Percentiles rank a stretch among this genome's conserved stretches.
phyloP scores from a whole-genome alignment of 352 stramenopile species.

The Pythium phragmiticola region DNA sequence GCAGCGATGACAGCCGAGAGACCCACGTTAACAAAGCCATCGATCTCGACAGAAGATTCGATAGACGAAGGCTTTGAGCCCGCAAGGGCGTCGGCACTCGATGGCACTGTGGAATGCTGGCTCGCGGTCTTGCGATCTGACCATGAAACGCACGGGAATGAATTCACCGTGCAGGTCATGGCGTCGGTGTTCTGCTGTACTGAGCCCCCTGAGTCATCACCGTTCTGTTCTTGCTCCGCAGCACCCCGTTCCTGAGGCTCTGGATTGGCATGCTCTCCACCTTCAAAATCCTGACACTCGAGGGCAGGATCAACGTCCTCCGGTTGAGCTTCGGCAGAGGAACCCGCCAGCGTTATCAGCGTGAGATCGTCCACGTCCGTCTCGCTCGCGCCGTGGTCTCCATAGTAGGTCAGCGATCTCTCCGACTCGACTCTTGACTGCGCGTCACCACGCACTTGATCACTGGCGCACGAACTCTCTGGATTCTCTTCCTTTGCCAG shows the following conservation, averaged over 20 bases:
- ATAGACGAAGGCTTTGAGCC: background rate
- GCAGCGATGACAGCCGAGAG: background rate
- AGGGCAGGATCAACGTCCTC: background rate
- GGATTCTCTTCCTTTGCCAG: constrained; percentile 10
- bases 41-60: background rate
- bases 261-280: background rate
- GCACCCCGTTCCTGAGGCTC: background rate
- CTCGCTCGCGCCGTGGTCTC: background rate
- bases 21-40: background rate
- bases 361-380: background rate
- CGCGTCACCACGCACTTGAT: background rate
- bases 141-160: background rate
- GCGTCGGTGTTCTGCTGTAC: background rate
- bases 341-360: background rate
- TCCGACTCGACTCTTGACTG: constrained; percentile 6
- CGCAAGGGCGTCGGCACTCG: background rate
- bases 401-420: constrained; percentile 16
- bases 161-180: background rate
- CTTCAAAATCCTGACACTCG: background rate
- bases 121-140: background rate
- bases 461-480: background rate
- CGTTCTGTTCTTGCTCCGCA: background rate
- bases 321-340: background rate
- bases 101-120: background rate
- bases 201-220: background rate